Evolutionary conservation across 176 grass and related monocot genomes (phyloP).

Genomic region (Paspalum notatum): DNA sequence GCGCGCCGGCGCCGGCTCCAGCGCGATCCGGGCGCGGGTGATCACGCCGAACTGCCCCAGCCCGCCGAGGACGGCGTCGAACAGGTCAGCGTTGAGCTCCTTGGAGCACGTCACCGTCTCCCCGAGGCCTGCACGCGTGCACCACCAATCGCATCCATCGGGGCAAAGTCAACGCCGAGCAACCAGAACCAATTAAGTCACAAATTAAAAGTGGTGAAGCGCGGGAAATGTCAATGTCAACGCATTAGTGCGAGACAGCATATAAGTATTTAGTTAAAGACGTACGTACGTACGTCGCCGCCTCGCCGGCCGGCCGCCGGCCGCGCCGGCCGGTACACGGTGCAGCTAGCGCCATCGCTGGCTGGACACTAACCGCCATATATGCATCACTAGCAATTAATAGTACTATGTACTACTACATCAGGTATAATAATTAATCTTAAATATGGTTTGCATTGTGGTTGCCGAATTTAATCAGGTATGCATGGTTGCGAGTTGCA

Average conservation of each 20-base stretch:
- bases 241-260: conserved; percentile 2
- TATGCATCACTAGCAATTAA: neutral
- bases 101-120: conserved; percentile 74
- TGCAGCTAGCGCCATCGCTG: neutral
- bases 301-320: neutral
- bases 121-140: conserved; percentile 49
- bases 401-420: neutral
- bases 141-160: neutral
- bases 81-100: conserved; percentile 58
- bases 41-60: conserved; percentile 88
- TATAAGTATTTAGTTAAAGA: neutral
- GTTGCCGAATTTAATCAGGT: neutral
- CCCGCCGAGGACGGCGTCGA: conserved; percentile 71
- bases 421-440: too few relatives aligned
- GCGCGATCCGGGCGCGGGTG: conserved; percentile 65
- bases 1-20: conserved; percentile 53
- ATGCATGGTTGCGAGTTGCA: conserved; percentile 5
- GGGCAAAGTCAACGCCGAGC: conserved; percentile 29
- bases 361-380: conserved; percentile 20
- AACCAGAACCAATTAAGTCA: neutral
- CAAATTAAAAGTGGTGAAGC: neutral
- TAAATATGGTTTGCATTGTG: neutral
- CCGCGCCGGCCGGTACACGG: conserved; percentile 11
- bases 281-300: conserved; percentile 44
- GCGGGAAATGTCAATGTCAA: conserved; percentile 28